Percentiles rank a stretch among this genome's conserved stretches.
These are phyloP conservation scores for Madurella mycetomatis DNA, from an alignment of 2,329 filamentous ascomycete species.

Conservation along the genomic window DNA sequence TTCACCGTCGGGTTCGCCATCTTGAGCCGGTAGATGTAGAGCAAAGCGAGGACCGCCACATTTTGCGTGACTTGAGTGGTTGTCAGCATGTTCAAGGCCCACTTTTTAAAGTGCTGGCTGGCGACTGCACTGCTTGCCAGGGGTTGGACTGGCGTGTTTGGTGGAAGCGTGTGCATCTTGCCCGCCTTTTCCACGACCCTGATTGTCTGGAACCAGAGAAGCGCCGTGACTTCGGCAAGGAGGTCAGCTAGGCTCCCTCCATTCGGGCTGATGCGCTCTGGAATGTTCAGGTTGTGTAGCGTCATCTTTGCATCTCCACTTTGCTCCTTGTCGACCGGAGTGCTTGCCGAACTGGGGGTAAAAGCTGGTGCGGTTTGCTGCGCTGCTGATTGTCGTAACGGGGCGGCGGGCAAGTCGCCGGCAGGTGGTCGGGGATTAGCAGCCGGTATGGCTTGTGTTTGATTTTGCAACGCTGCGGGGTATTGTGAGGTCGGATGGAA, in stretches of 20 bases:
- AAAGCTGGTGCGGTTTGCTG: slow-evolving; percentile 35
- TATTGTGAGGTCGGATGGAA: slow-evolving; percentile 17
- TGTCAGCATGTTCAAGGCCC: slow-evolving; percentile 84
- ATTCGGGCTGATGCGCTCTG: slow-evolving; percentile 67
- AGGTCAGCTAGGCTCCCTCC: slow-evolving; percentile 78
- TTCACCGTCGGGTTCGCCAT: slow-evolving; percentile 83
- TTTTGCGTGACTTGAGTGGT: slow-evolving; percentile 97
- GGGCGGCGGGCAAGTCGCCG: background rate
- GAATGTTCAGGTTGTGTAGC: slow-evolving; percentile 64
- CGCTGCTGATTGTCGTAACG: slow-evolving; percentile 21
- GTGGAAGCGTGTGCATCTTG: slow-evolving; percentile 45
- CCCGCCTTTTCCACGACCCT: slow-evolving; percentile 74
- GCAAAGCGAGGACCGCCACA: slow-evolving; percentile 80
- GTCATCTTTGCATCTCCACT: slow-evolving; percentile 44
- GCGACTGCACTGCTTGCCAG: slow-evolving; percentile 71
- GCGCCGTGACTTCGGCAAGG: slow-evolving; percentile 84
- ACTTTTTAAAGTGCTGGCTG: slow-evolving; percentile 79
- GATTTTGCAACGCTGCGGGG: background rate
- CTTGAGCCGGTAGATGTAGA: slow-evolving; percentile 93
- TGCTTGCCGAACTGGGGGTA: slow-evolving; percentile 31
- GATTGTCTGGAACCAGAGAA: slow-evolving; percentile 95
- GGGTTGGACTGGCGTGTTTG: slow-evolving; percentile 41
- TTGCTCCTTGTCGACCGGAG: slow-evolving; percentile 28
- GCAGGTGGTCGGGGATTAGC: slow-evolving; percentile 2
- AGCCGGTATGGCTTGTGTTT: slow-evolving; percentile 5